These are phyloP conservation scores for Drosera capensis DNA, from an alignment of 148 eudicot species.

Conservation along the genomic window DNA sequence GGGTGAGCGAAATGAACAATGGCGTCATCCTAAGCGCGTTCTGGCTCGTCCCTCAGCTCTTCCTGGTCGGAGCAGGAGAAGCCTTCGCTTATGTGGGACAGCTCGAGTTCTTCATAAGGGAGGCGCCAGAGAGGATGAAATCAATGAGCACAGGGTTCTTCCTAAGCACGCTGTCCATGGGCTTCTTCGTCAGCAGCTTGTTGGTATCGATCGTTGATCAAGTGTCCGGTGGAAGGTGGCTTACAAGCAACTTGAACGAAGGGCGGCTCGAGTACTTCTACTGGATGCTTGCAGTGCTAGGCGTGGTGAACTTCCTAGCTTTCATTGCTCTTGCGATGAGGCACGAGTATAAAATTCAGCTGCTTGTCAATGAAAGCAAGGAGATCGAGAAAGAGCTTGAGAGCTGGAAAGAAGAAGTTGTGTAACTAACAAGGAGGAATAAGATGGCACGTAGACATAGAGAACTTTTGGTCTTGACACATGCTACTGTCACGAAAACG, in stretches of 20 bases:
- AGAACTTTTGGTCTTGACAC: no score
- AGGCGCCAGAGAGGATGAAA: constrained; percentile 96
- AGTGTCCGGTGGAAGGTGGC: constrained; percentile 30
- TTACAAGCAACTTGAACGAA: constrained; percentile 32
- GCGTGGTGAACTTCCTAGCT: constrained; percentile 25
- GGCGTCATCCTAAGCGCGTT: constrained; percentile 41
- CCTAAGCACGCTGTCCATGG: constrained; percentile 41
- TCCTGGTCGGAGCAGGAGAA: constrained; percentile 90
- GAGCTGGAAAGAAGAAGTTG: constrained; percentile 15
- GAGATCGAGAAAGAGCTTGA: constrained; percentile 16
- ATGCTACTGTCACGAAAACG: no score
- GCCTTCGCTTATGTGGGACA: constrained; percentile 97
- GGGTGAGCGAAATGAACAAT: constrained; percentile 12
- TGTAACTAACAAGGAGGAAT: no score
- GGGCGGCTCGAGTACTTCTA: constrained; percentile 43
- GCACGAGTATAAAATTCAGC: constrained; percentile 44
- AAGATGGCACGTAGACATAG: background rate
- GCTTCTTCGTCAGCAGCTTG: constrained; percentile 44
- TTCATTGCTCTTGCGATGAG: constrained; percentile 31
- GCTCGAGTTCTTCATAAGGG: constrained; percentile 92
- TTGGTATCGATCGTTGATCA: constrained; percentile 31
- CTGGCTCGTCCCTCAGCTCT: constrained; percentile 92
- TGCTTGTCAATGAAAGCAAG: background rate
- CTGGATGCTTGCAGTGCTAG: constrained; percentile 42
- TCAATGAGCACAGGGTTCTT: constrained; percentile 91